Percentiles rank a stretch among this genome's conserved stretches.
These are phyloP conservation scores for Dissophora ornata DNA, from an alignment of 192 early-diverging fungal species.

Conservation along the genomic window DNA sequence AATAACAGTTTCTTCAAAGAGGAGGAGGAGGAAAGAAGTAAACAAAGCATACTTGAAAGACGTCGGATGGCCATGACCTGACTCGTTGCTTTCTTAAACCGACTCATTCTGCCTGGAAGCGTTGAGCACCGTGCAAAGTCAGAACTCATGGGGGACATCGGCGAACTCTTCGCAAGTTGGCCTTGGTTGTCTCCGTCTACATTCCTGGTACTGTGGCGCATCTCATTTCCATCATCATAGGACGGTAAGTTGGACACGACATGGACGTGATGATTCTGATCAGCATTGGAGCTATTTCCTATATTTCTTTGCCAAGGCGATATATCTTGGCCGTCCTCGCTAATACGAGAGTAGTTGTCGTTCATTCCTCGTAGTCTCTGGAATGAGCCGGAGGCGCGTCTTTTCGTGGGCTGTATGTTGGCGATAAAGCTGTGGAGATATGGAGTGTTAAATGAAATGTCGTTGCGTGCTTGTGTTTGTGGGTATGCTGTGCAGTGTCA, in stretches of 20 bases:
- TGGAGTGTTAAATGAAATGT: too few species aligned
- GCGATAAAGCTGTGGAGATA: not conserved
- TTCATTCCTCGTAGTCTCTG: constrained; percentile 1
- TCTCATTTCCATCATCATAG: not conserved
- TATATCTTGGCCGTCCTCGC: not conserved
- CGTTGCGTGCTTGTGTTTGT: too few species aligned
- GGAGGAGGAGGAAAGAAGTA: not conserved
- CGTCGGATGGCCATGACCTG: constrained; percentile 4
- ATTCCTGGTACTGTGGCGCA: too few species aligned
- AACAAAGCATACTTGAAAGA: constrained; percentile 11
- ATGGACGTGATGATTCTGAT: not conserved
- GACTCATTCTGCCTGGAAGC: not conserved
- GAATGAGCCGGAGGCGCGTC: constrained; percentile 1
- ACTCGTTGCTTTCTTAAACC: constrained; percentile 6
- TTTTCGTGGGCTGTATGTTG: not conserved
- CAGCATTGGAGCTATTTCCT: too few species aligned
- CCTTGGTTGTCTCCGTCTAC: too few species aligned
- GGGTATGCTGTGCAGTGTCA: too few species aligned
- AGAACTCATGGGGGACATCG: not conserved
- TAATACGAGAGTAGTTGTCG: not conserved
- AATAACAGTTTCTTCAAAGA: not conserved
- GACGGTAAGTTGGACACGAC: too few species aligned
- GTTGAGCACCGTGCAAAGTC: not conserved
- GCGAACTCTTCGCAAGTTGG: too few species aligned
- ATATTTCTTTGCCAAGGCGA: not conserved